phyloP scores from a whole-genome alignment of 129 eudicot species.

The Erigeron canadensis region DNA sequence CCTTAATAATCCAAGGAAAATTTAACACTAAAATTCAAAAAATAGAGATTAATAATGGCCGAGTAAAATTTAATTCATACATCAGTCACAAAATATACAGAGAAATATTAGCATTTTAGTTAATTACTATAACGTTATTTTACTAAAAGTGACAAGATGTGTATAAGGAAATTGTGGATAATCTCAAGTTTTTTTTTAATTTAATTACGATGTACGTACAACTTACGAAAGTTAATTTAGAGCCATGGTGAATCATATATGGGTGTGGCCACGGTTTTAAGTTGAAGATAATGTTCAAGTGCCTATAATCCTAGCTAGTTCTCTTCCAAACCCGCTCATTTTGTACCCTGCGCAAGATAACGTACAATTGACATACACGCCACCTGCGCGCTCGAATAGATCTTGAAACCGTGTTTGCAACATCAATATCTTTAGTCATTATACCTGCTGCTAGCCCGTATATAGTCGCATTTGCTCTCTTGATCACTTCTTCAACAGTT shows the following conservation, averaged over 20 bases:
- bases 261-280: slow-evolving; percentile 59
- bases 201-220: not conserved
- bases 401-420: slow-evolving; percentile 69
- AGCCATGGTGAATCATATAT: slow-evolving; percentile 70
- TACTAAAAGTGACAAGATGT: too few species aligned
- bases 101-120: too few species aligned
- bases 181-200: not conserved
- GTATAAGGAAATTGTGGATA: too few species aligned
- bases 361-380: slow-evolving; percentile 44
- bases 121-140: too few species aligned
- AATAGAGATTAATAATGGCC: too few species aligned
- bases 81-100: too few species aligned
- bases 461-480: slow-evolving; percentile 60
- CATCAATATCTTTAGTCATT: slow-evolving; percentile 59
- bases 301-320: slow-evolving; percentile 52
- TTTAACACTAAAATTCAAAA: too few species aligned
- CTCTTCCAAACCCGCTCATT: slow-evolving; percentile 63
- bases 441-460: slow-evolving; percentile 68
- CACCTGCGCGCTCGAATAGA: slow-evolving; percentile 58
- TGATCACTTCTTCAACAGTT: slow-evolving; percentile 66
- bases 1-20: too few species aligned
- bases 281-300: slow-evolving; percentile 50
- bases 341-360: slow-evolving; percentile 50
- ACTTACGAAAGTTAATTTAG: slow-evolving; percentile 8
- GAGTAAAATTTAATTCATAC: too few species aligned